phyloP scores from a whole-genome alignment of 192 early-diverging fungal genomes.

The Gryganskiella cystojenkinii region DNA sequence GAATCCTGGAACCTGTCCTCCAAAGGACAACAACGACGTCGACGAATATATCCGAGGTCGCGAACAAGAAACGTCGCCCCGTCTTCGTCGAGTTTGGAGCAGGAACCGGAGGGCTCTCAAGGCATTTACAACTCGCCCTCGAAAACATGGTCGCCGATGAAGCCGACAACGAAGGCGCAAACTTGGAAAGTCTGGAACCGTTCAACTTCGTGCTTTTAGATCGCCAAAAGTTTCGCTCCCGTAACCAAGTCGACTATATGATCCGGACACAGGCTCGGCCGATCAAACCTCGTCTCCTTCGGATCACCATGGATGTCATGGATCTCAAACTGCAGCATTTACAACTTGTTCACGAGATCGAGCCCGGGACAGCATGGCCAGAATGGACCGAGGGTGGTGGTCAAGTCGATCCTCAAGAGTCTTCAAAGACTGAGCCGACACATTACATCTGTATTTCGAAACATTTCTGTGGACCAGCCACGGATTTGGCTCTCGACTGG shows the following conservation, averaged over 20 bases:
- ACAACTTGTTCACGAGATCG: constrained; percentile 38
- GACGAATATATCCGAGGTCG: background rate
- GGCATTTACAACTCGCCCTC: constrained; percentile 43
- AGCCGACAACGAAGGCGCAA: background rate
- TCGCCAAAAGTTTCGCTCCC: constrained; percentile 41
- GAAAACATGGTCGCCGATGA: constrained; percentile 10
- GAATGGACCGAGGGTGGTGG: constrained; percentile 41
- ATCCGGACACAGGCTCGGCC: constrained; percentile 45
- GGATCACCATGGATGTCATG: constrained; percentile 45
- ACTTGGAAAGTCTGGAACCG: background rate
- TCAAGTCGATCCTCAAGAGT: constrained; percentile 8
- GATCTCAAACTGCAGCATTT: constrained; percentile 22
- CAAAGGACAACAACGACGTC: background rate
- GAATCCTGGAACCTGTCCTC: constrained; percentile 15
- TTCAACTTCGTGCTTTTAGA: constrained; percentile 46
- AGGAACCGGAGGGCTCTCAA: constrained; percentile 43
- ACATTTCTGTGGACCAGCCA: constrained; percentile 47
- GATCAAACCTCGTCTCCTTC: constrained; percentile 37
- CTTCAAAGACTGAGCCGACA: constrained; percentile 7
- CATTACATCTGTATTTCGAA: constrained; percentile 50
- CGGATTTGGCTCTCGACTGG: constrained; percentile 38
- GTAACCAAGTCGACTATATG: constrained; percentile 53
- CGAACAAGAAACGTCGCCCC: background rate
- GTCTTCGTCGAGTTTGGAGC: constrained; percentile 52
- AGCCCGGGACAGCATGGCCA: constrained; percentile 23